Conservation (phyloP, 1,284 basidiomycete genomes). For the Meira miltonrushii region DNA sequence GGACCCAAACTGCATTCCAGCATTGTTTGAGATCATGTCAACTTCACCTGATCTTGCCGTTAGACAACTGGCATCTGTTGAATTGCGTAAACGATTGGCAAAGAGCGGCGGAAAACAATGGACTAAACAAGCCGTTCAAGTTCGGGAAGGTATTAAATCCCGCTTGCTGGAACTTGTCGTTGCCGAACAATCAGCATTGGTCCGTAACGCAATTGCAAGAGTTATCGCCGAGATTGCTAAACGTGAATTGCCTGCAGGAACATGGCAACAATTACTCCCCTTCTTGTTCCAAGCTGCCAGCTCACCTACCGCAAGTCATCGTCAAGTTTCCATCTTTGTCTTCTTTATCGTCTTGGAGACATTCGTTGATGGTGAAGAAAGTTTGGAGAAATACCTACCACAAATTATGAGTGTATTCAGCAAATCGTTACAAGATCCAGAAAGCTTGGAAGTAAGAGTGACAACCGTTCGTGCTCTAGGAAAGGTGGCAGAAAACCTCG, state of each 20-base stretch:
- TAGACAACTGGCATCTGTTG: slow-evolving; percentile 95
- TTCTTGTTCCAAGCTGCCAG: slow-evolving; percentile 77
- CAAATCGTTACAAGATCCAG: slow-evolving; percentile 73
- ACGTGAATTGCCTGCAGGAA: slow-evolving; percentile 74
- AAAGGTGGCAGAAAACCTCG: slow-evolving; percentile 88
- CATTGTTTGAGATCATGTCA: slow-evolving; percentile 80
- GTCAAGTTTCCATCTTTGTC: slow-evolving; percentile 86
- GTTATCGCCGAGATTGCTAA: slow-evolving; percentile 89
- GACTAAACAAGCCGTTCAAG: slow-evolving; percentile 66
- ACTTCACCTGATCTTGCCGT: slow-evolving; percentile 72
- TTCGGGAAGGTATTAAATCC: slow-evolving; percentile 78
- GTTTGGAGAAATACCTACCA: slow-evolving; percentile 71
- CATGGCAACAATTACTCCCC: slow-evolving; percentile 83
- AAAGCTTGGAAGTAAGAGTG: slow-evolving; percentile 83
- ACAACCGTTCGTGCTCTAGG: slow-evolving; percentile 76
- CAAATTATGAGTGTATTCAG: slow-evolving; percentile 79
- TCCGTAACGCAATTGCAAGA: slow-evolving; percentile 71
- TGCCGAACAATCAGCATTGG: slow-evolving; percentile 71
- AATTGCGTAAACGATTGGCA: slow-evolving; percentile 85
- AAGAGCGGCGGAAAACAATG: slow-evolving; percentile 78
- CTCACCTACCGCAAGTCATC: slow-evolving; percentile 67
- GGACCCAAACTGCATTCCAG: slow-evolving; percentile 80
- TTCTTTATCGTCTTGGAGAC: slow-evolving; percentile 87
- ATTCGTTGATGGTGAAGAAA: slow-evolving; percentile 66
- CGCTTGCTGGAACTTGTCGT: slow-evolving; percentile 76